Base-by-base conservation (phyloP, 768 basidiomycete species). In the Nidularia sp. region DNA sequence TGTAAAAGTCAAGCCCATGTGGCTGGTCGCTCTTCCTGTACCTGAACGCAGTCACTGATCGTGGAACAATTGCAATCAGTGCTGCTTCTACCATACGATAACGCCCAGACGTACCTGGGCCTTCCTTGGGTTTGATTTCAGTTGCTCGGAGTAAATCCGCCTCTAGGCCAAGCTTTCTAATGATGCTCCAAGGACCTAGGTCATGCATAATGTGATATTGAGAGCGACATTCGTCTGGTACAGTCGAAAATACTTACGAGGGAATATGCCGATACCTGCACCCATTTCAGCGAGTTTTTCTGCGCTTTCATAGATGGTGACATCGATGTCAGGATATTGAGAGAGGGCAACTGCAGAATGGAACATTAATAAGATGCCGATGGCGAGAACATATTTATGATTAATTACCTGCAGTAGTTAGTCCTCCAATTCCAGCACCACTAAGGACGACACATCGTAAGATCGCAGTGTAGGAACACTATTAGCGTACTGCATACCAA, bases 11-110 rank as follows among this genome's bases (percentile, higher is more conserved):
- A n/a, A 75, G 35, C 1, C 85, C 85, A 36, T 75, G 63, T 1
- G 71, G 60, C 55, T 81, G 77, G 59, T 88, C 85, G 53, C 82
- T 79, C 63, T 83, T 85, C 47, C 87, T 75, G 55, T 80, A 81
- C 45, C 67, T 68, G 52, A 88, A 78, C 5, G 76, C 58, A 0
- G 75, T 65, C 8, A 78, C 86, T 88, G 48, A 12, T 39, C 12
- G 13, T 31, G 39, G 18, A 47, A 22, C 35, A 46, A 39, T 58
- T 10, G 58, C 10, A 39, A 44, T 25, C 45, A 48, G 15, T 33
- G 48, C 45, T 46, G 5, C 31, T 42, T 12, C 39, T 31, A 34
- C 31, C 41, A 33, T 15, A 35, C 10, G 42, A 18, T 29, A 29
- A 4, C 12, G 33, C 15, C 25, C 18, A 3, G 22, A 50, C 35